Percentiles rank a stretch among this genome's conserved stretches.
Conservation (phyloP, 306 rosid species). For the Myrica gale region DNA sequence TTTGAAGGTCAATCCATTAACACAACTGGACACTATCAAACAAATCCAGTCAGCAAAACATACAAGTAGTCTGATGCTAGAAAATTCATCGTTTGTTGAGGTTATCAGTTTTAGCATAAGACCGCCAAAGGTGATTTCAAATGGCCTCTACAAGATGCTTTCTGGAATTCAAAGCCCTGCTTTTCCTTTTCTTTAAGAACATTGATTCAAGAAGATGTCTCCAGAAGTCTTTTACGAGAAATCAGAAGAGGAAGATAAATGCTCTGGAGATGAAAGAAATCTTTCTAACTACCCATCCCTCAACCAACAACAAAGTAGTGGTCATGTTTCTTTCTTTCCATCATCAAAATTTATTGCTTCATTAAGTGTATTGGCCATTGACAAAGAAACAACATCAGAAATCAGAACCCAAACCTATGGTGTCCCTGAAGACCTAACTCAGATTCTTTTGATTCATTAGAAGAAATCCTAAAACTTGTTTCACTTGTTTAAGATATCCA, state of each 20-base stretch:
- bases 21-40: neutral
- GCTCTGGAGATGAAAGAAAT: neutral
- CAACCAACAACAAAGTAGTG: neutral
- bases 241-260: neutral
- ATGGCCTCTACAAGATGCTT: neutral
- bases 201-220: neutral
- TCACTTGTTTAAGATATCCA: neutral
- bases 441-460: neutral
- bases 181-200: neutral
- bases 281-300: neutral
- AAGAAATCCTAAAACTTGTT: neutral
- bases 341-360: neutral
- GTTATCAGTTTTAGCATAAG: neutral
- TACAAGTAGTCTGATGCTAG: neutral
- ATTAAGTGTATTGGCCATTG: neutral
- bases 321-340: neutral
- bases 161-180: neutral
- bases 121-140: neutral
- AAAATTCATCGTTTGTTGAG: neutral
- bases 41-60: neutral
- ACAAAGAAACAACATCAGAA: neutral
- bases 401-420: neutral
- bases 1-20: constrained; percentile 8
- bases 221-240: too few relatives aligned
- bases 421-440: neutral